phyloP scores from a whole-genome alignment of 441 rosid species.

The Euphorbia neoarborescens region DNA sequence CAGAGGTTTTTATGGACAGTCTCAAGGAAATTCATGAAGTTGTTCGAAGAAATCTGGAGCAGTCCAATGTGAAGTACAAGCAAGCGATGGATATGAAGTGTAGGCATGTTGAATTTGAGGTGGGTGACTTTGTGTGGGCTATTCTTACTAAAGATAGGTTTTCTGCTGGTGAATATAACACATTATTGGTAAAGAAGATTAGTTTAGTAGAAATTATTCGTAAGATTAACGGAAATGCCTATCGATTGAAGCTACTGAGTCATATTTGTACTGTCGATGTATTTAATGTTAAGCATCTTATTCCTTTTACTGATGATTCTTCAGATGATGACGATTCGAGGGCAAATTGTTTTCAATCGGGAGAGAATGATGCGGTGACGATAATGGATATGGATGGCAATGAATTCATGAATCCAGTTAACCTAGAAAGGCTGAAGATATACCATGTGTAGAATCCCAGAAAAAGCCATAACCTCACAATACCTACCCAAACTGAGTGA shows the following conservation, averaged over 20 bases:
- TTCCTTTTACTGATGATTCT: neutral
- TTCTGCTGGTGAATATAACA: neutral
- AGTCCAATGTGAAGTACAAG: neutral
- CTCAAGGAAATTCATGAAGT: too few relatives aligned
- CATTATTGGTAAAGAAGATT: too few relatives aligned
- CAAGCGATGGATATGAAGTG: neutral
- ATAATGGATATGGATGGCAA: too few relatives aligned
- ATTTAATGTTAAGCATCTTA: neutral
- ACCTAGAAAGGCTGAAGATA: too few relatives aligned
- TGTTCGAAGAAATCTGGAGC: neutral
- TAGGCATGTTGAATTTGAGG: neutral
- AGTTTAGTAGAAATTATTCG: neutral
- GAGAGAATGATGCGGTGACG: neutral
- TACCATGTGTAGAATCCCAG: too few relatives aligned
- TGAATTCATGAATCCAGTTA: too few relatives aligned
- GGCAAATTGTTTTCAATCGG: neutral
- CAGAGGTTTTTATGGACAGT: neutral
- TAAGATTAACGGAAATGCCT: neutral
- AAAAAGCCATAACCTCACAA: too few relatives aligned
- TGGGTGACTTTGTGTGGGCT: neutral
- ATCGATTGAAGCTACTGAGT: neutral
- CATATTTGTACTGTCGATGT: neutral
- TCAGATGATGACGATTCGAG: neutral
- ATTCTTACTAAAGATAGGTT: neutral
- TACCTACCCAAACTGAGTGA: too few relatives aligned